A percentile compares a stretch with the other conserved stretches of the same genome.
Evolutionary conservation across 129 eudicot species (phyloP).

Genomic region (Centella asiatica): DNA sequence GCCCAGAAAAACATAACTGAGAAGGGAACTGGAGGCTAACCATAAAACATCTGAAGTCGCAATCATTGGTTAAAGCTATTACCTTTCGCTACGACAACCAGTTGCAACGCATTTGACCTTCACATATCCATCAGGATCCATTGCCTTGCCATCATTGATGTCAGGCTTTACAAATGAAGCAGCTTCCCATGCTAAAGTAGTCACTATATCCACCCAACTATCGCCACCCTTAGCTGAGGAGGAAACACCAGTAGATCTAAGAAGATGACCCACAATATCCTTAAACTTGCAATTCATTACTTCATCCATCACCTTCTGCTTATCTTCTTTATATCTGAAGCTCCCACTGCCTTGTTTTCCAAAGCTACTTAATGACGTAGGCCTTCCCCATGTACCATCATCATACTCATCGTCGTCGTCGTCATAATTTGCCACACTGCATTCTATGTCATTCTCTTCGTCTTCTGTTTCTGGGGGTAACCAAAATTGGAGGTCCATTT

Average conservation of each 20-base stretch:
- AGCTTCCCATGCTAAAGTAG: conserved; percentile 89
- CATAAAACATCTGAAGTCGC: neutral
- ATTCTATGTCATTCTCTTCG: conserved; percentile 48
- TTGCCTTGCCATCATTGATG: conserved; percentile 53
- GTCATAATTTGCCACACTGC: conserved; percentile 48
- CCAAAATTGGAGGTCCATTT: conserved; percentile 54
- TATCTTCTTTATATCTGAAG: conserved; percentile 56
- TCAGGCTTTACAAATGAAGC: conserved; percentile 80
- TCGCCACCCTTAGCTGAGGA: conserved; percentile 29
- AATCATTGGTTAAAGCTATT: neutral
- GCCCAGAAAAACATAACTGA: neutral
- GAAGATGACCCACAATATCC: conserved; percentile 59
- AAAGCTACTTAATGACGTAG: conserved; percentile 56
- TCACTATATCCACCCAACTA: conserved; percentile 71
- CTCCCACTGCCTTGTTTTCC: conserved; percentile 45
- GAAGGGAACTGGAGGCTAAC: neutral
- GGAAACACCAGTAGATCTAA: conserved; percentile 49
- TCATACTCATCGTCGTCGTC: conserved; percentile 60
- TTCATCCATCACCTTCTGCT: conserved; percentile 45
- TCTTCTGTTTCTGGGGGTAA: conserved; percentile 80
- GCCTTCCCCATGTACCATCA: conserved; percentile 60
- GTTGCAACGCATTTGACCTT: conserved; percentile 78
- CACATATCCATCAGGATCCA: conserved; percentile 88
- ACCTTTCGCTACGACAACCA: conserved; percentile 72
- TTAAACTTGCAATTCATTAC: conserved; percentile 70